Evolutionary conservation across 2,329 filamentous ascomycete species (phyloP).

Genomic region (Cyphellophora attinorum): DNA sequence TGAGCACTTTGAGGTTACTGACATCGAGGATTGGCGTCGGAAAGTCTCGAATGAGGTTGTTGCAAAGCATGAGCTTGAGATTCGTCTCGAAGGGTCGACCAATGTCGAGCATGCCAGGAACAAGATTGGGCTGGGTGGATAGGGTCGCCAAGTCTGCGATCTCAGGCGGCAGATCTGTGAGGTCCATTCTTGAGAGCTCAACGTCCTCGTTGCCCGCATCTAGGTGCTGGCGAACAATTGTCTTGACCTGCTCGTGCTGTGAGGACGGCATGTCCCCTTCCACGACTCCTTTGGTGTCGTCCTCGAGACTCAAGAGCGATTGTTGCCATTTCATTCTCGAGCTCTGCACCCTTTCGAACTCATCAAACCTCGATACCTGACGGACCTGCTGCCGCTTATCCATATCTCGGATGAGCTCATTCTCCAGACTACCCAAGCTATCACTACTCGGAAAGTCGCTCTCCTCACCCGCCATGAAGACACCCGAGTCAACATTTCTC

Average conservation of each 20-base stretch:
- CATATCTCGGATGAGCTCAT: conserved; percentile 22
- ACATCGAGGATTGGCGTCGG: conserved; percentile 33
- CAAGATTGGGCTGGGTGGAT: conserved; percentile 16
- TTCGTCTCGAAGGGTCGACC: conserved; percentile 26
- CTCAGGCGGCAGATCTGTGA: conserved; percentile 10
- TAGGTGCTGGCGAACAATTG: conserved; percentile 30
- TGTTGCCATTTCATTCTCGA: too few species aligned
- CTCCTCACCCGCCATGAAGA: conserved; percentile 40
- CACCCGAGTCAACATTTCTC: conserved; percentile 35
- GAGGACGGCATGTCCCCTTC: too few species aligned
- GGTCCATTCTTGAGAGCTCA: conserved; percentile 30
- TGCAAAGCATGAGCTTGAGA: conserved; percentile 32
- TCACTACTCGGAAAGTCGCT: conserved; percentile 28
- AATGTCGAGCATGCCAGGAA: conserved; percentile 14
- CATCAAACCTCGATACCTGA: too few species aligned
- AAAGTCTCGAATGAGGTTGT: conserved; percentile 29
- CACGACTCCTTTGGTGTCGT: too few species aligned
- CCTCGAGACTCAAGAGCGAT: too few species aligned
- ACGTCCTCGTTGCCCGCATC: conserved; percentile 34
- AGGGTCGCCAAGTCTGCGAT: conserved; percentile 10
- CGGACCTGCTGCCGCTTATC: too few species aligned
- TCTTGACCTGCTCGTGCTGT: conserved; percentile 27
- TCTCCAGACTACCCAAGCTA: conserved; percentile 27
- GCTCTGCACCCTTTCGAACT: too few species aligned
- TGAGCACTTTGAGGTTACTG: conserved; percentile 30